These are phyloP conservation scores for Cyberlindnera petersonii DNA, from an alignment of 805 yeast genomes.

Conservation along the genomic window DNA sequence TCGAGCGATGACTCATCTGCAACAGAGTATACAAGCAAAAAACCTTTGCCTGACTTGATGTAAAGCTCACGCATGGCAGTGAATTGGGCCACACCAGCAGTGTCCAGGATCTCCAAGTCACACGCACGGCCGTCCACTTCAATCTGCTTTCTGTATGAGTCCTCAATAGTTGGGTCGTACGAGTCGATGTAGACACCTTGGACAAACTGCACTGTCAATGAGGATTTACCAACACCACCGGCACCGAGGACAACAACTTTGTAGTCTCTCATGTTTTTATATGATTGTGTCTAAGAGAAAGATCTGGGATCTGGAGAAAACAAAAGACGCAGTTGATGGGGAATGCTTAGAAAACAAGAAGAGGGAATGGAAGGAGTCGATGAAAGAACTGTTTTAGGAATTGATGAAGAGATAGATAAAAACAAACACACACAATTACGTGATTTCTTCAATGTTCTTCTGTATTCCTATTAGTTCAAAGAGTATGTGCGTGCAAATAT, in stretches of 20 bases:
- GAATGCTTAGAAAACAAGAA: too few species aligned
- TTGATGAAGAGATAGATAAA: too few species aligned
- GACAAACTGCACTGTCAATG: slow-evolving; percentile 86
- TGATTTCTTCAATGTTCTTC: too few species aligned
- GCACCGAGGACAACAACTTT: slow-evolving; percentile 92
- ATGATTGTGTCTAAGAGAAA: neutral
- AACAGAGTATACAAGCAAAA: slow-evolving; percentile 80
- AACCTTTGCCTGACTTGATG: slow-evolving; percentile 87
- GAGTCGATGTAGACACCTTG: slow-evolving; percentile 87
- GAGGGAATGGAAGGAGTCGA: too few species aligned
- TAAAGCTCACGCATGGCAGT: slow-evolving; percentile 92
- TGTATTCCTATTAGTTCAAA: too few species aligned
- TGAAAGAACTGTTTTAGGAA: too few species aligned
- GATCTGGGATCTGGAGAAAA: neutral
- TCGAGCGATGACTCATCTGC: slow-evolving; percentile 72
- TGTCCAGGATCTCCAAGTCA: slow-evolving; percentile 82
- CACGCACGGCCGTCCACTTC: slow-evolving; percentile 86
- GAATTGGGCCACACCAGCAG: slow-evolving; percentile 94
- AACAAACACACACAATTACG: too few species aligned
- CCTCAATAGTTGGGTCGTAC: slow-evolving; percentile 97
- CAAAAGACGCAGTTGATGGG: neutral
- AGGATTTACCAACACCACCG: slow-evolving; percentile 96
- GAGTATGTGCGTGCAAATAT: neutral
- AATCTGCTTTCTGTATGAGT: slow-evolving; percentile 84
- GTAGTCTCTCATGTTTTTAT: slow-evolving; percentile 51